These are phyloP conservation scores for Calocybe indica DNA, from an alignment of 768 basidiomycete species.

Conservation along the genomic window DNA sequence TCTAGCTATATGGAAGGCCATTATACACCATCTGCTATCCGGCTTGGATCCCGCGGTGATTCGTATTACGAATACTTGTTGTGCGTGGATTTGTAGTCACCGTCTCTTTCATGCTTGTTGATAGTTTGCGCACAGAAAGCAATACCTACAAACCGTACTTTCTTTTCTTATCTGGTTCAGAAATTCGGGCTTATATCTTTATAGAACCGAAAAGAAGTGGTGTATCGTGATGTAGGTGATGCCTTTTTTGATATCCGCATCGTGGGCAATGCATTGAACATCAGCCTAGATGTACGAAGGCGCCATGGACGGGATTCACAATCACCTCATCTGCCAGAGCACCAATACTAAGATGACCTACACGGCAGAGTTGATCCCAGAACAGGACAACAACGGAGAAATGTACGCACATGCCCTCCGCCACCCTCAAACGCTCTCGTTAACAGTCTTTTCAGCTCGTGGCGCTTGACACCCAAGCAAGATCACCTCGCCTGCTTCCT, in stretches of 20 bases:
- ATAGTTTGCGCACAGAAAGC: constrained; percentile 43
- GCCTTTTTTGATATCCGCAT: neutral
- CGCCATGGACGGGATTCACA: constrained; percentile 78
- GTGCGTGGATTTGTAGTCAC: constrained; percentile 28
- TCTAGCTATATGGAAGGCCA: constrained; percentile 26
- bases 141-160: constrained; percentile 75
- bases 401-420: constrained; percentile 21
- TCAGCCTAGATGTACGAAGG: constrained; percentile 78
- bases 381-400: constrained; percentile 30
- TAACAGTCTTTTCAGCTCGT: constrained; percentile 37
- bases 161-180: neutral
- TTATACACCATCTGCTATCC: constrained; percentile 63
- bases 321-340: constrained; percentile 65
- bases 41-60: constrained; percentile 88
- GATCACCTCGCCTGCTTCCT: constrained; percentile 97
- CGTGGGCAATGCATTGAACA: neutral
- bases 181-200: constrained; percentile 2
- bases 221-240: constrained; percentile 65
- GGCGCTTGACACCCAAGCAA: constrained; percentile 82
- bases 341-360: constrained; percentile 56
- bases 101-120: neutral
- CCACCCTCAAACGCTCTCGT: neutral
- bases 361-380: constrained; percentile 78
- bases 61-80: constrained; percentile 91
- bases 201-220: constrained; percentile 65